phyloP scores from a whole-genome alignment of 2,329 filamentous ascomycete species.

The Microthyrium microscopicum region DNA sequence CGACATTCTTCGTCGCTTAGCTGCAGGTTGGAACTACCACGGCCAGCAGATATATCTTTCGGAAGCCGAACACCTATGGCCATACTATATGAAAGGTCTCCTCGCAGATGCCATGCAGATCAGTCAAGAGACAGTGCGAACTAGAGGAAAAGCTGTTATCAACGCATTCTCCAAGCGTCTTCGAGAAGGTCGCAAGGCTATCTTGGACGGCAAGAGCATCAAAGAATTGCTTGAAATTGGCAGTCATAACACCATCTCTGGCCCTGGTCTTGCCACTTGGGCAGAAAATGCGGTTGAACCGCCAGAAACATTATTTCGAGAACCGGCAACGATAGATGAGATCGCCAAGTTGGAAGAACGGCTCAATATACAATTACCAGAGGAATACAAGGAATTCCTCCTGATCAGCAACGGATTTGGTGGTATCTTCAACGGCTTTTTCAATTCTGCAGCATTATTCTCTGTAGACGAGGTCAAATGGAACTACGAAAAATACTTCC shows the following conservation, averaged over 20 bases:
- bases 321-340: conserved; percentile 6
- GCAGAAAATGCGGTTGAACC: background rate
- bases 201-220: background rate
- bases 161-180: background rate
- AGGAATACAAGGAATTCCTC: conserved; percentile 11
- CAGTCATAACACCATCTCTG: background rate
- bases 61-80: background rate
- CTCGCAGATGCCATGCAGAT: background rate
- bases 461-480: background rate
- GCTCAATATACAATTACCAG: conserved; percentile 8
- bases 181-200: background rate
- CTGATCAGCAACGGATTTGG: conserved; percentile 10
- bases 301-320: conserved; percentile 8
- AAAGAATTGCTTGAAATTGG: background rate
- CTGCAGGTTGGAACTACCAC: background rate
- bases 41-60: background rate
- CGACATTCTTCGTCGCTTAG: background rate
- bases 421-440: conserved; percentile 7
- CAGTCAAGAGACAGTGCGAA: background rate
- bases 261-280: background rate
- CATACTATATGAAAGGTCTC: background rate
- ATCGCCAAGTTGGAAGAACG: conserved; percentile 9
- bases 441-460: background rate
- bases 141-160: background rate
- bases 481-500: conserved; percentile 8